phyloP scores from a whole-genome alignment of 2,329 filamentous ascomycete species.

The Epichloe typhina region DNA sequence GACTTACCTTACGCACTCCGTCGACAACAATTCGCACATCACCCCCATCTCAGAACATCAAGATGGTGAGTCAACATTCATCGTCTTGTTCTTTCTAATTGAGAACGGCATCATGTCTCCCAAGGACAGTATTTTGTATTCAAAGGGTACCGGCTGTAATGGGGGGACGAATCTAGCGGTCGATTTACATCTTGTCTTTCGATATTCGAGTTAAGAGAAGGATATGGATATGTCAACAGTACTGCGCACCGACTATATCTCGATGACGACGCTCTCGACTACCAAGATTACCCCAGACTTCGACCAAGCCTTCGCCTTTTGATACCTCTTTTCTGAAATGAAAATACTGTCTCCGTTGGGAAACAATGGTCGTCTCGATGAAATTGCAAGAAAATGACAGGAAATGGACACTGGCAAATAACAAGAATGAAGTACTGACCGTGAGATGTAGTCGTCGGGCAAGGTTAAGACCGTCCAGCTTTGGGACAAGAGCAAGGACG shows the following conservation, averaged over 20 bases:
- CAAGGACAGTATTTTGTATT: background rate
- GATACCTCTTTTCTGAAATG: background rate
- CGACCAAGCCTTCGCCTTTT: no score
- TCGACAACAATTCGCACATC: conserved; percentile 28
- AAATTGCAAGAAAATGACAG: background rate
- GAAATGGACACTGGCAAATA: background rate
- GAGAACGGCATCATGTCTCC: background rate
- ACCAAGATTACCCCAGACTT: background rate
- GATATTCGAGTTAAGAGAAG: background rate
- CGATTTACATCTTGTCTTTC: background rate
- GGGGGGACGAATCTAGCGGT: background rate
- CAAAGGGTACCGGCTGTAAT: background rate
- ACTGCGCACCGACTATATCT: background rate
- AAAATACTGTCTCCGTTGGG: background rate
- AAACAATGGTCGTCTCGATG: background rate
- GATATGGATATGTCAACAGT: background rate
- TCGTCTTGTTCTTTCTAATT: conserved; percentile 1
- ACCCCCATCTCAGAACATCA: conserved; percentile 28
- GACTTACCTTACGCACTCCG: conserved; percentile 21
- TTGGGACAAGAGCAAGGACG: conserved; percentile 99
- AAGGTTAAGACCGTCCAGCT: conserved; percentile 93
- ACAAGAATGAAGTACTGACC: background rate
- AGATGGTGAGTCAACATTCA: conserved; percentile 31
- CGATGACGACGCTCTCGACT: background rate
- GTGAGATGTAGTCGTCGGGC: conserved; percentile 26